A percentile compares a stretch with the other conserved stretches of the same genome.
phyloP scores from a whole-genome alignment of 2,329 filamentous ascomycete genomes.

The Pleoardoris graminearum region DNA sequence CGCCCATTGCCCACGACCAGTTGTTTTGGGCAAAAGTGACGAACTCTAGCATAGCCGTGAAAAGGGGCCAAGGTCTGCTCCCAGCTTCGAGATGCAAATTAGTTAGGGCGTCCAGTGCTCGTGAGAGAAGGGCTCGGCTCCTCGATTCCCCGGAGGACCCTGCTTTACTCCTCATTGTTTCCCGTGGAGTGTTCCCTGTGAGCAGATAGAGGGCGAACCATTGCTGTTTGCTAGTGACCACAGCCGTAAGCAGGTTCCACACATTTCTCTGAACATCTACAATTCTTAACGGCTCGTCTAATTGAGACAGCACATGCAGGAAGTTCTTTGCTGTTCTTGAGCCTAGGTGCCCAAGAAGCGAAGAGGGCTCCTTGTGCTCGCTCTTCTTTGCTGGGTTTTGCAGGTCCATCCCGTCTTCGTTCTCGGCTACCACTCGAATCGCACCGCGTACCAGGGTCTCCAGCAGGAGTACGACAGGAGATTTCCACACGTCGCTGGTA shows the following conservation, averaged over 20 bases:
- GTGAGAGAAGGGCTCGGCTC: conserved; percentile 70
- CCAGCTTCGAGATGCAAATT: conserved; percentile 68
- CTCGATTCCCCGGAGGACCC: conserved; percentile 50
- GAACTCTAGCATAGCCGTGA: conserved; percentile 80
- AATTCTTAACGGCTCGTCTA: conserved; percentile 75
- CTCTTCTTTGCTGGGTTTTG: conserved; percentile 35
- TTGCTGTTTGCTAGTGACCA: conserved; percentile 88
- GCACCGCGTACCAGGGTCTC: conserved; percentile 75
- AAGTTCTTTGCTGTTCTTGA: conserved; percentile 82
- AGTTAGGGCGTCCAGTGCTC: conserved; percentile 71
- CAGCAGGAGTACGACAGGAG: conserved; percentile 68
- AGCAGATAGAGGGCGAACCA: conserved; percentile 95
- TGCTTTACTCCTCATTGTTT: conserved; percentile 64
- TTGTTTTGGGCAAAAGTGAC: conserved; percentile 86
- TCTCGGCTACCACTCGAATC: conserved; percentile 58
- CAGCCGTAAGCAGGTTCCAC: conserved; percentile 84
- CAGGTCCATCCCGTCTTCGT: conserved; percentile 13
- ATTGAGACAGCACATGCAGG: conserved; percentile 72
- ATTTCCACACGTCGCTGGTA: conserved; percentile 66
- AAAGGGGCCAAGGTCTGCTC: conserved; percentile 54
- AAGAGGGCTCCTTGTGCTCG: conserved; percentile 70
- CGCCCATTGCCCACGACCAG: conserved; percentile 92
- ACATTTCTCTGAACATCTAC: conserved; percentile 66
- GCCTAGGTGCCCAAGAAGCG: conserved; percentile 84
- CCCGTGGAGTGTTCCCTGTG: conserved; percentile 81